These are phyloP conservation scores for Mycena epipterygia DNA, from an alignment of 768 basidiomycete genomes.

Conservation along the genomic window DNA sequence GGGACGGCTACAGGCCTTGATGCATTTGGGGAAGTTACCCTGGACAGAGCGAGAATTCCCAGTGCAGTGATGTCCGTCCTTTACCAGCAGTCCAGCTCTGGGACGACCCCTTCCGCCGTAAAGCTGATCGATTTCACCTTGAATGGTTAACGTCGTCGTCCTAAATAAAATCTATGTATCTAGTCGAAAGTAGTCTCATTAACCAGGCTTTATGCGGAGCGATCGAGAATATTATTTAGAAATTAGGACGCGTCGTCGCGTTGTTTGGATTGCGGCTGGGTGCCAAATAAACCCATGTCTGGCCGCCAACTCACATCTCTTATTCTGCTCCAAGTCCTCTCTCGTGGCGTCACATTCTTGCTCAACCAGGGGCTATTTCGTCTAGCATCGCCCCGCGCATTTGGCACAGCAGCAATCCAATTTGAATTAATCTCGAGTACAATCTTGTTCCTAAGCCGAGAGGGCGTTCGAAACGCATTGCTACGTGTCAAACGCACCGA, in stretches of 20 bases:
- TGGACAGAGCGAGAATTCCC: constrained; percentile 55
- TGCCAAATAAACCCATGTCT: constrained; percentile 20
- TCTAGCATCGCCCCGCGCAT: constrained; percentile 85
- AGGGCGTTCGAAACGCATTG: constrained; percentile 90
- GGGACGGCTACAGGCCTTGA: constrained; percentile 55
- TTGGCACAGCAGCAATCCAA: constrained; percentile 93
- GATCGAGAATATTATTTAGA: no score
- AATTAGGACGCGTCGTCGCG: no score
- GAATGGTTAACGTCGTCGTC: constrained; percentile 50
- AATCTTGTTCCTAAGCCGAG: constrained; percentile 92
- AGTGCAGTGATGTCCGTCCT: constrained; percentile 57
- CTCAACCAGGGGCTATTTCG: constrained; percentile 92
- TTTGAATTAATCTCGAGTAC: constrained; percentile 93
- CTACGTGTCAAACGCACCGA: constrained; percentile 63
- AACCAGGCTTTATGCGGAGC: no score
- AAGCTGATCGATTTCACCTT: constrained; percentile 57
- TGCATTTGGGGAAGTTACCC: constrained; percentile 61
- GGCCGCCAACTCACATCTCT: constrained; percentile 63
- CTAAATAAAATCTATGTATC: no score
- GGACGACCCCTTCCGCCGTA: constrained; percentile 58
- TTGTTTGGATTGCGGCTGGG: neutral
- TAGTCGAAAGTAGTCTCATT: no score
- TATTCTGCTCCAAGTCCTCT: constrained; percentile 88
- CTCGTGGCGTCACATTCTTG: constrained; percentile 87
- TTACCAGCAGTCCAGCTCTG: constrained; percentile 58